Percentiles rank a stretch among this genome's conserved stretches.
Evolutionary conservation across 306 rosid genomes (phyloP).

Genomic region (Quercus berberidifolia): DNA sequence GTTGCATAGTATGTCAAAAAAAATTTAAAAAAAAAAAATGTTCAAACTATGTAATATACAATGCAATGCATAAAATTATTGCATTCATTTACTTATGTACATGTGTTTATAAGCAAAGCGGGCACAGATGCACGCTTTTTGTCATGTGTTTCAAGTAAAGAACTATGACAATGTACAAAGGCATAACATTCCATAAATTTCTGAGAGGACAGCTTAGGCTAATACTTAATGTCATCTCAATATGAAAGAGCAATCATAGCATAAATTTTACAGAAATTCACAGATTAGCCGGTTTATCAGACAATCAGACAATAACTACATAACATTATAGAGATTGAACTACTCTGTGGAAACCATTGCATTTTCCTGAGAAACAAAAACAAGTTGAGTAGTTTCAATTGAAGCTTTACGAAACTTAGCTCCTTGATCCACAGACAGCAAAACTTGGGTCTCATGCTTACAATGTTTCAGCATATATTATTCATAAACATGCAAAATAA

Average conservation of each 20-base stretch:
- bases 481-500: not conserved
- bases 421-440: not conserved
- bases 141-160: not conserved
- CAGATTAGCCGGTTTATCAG: not conserved
- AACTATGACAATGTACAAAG: no score
- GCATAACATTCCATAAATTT: not conserved
- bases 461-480: not conserved
- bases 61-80: no score
- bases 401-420: not conserved
- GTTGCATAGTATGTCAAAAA: no score
- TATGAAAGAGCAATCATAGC: not conserved
- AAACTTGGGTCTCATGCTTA: not conserved
- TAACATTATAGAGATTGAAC: no score
- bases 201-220: not conserved
- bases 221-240: not conserved
- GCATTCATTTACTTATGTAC: no score
- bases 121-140: no score
- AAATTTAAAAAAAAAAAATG: no score
- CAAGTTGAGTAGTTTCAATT: not conserved
- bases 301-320: not conserved
- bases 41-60: no score
- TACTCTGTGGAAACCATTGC: no score
- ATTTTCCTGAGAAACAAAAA: not conserved
- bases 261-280: not conserved
- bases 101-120: no score